Base-by-base conservation (phyloP, 345 rosid genomes). In the Sonneratia alba region DNA sequence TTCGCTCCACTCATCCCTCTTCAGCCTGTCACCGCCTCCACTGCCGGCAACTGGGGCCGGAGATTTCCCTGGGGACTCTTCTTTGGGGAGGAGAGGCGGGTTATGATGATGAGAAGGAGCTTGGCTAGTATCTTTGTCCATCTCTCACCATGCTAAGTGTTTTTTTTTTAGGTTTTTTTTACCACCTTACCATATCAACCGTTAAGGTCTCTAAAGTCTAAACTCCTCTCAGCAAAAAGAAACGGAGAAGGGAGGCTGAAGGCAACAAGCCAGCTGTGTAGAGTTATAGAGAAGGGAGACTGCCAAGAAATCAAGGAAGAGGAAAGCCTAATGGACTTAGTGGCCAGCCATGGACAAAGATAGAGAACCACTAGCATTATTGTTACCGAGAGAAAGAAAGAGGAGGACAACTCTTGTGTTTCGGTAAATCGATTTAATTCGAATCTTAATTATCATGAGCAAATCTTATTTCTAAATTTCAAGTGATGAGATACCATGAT, bases 1-100 rank as follows among this genome's bases (percentile, higher is more conserved):
- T 81, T 94, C 97, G 61, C 98, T 94, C 98, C 97, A 94, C 67
- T 94, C 98, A 75, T 94, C 98, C 13, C 97, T 85, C 69, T 94
- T 94, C 14, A 91, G 62, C 78, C 96, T 85, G 38, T 91, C 97
- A 0, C 83, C 83, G 15, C 79, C 77, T 21, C 81, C 57, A 3
- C 82, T 48, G 37, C 72, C 76, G 14, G 43, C 70, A 2, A 77
- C 74, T 4, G 69, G 48, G 2, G 74, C 0, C 63, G 72, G 1
- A 3, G 51, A 61, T 63, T 80, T 85, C 57, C 86, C 79, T 2
- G 87, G 81, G 9, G 85, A 77, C 13, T 83, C 84, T 70, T 75
- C 78, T 63, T 43, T 71, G 36, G 76, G 78, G 77, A 79, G 83
- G 78, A 75, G 83, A 77, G 84, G 75, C 61, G 89, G 83, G 79